Percentiles rank a stretch among this genome's conserved stretches.
Conservation (phyloP, 805 yeast species). For the Candida sithepensis region DNA sequence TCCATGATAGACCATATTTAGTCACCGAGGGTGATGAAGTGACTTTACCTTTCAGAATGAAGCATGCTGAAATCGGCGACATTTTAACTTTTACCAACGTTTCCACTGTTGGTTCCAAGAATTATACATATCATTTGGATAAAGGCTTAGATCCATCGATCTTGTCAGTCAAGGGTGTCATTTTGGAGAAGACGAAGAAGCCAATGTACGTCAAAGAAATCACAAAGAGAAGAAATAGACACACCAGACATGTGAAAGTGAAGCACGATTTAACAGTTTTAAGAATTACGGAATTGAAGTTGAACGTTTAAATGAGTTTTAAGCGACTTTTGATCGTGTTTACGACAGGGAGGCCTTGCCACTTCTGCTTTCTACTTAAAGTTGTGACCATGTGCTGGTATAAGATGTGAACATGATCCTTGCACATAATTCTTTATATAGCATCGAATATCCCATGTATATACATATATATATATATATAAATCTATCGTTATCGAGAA, state of each 20-base stretch:
- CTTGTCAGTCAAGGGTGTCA: constrained; percentile 67
- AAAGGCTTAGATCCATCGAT: constrained; percentile 49
- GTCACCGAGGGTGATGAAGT: constrained; percentile 90
- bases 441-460: neutral
- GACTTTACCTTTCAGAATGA: constrained; percentile 72
- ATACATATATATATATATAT: constrained; percentile 3
- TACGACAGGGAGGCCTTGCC: no score
- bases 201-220: constrained; percentile 70
- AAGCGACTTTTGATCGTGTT: no score
- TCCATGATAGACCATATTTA: constrained; percentile 81
- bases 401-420: constrained; percentile 32
- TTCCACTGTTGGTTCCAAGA: constrained; percentile 79
- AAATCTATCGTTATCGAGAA: neutral
- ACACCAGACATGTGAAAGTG: constrained; percentile 58
- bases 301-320: constrained; percentile 32
- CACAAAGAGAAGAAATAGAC: constrained; percentile 78
- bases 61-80: constrained; percentile 80
- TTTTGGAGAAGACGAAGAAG: constrained; percentile 80
- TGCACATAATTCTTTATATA: neutral
- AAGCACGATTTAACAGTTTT: constrained; percentile 76
- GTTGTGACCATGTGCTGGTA: constrained; percentile 32
- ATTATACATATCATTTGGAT: constrained; percentile 59
- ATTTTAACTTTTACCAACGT: constrained; percentile 70
- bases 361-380: no score
- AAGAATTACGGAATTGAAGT: constrained; percentile 66